Conservation (phyloP, 345 rosid genomes). For the Brassica cretica region DNA sequence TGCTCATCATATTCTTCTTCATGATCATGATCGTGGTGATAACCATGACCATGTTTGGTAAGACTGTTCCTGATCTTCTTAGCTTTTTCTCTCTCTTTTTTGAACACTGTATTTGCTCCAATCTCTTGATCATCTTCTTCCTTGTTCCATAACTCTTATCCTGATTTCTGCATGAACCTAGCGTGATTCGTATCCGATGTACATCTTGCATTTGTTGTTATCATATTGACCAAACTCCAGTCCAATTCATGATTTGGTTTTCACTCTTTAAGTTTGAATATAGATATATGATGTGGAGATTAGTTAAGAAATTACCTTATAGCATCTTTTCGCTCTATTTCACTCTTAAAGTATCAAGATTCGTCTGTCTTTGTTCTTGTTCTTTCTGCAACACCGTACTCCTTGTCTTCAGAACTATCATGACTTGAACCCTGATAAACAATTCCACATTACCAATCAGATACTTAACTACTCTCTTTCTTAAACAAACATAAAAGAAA, state of each 20-base stretch:
- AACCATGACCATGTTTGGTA: background rate
- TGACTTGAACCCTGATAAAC: background rate
- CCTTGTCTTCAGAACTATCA: background rate
- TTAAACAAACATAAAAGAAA: background rate
- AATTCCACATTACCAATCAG: conserved; percentile 10
- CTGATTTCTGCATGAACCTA: background rate
- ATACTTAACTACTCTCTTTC: conserved; percentile 6
- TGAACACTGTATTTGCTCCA: background rate
- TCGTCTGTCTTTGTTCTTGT: background rate
- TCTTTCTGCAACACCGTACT: background rate
- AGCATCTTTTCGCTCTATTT: background rate
- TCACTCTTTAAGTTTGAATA: background rate
- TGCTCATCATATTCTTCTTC: background rate
- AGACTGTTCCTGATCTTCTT: background rate
- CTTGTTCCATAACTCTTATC: background rate
- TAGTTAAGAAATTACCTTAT: background rate
- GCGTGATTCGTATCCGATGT: background rate
- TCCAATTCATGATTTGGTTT: background rate
- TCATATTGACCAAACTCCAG: background rate
- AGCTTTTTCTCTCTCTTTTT: background rate
- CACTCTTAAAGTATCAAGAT: background rate
- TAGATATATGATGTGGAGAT: background rate
- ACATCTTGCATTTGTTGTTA: background rate
- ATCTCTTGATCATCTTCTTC: background rate
- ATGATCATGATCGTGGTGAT: background rate